These are phyloP conservation scores for Colletotrichum agaves DNA, from an alignment of 2,329 filamentous ascomycete genomes.

Conservation along the genomic window DNA sequence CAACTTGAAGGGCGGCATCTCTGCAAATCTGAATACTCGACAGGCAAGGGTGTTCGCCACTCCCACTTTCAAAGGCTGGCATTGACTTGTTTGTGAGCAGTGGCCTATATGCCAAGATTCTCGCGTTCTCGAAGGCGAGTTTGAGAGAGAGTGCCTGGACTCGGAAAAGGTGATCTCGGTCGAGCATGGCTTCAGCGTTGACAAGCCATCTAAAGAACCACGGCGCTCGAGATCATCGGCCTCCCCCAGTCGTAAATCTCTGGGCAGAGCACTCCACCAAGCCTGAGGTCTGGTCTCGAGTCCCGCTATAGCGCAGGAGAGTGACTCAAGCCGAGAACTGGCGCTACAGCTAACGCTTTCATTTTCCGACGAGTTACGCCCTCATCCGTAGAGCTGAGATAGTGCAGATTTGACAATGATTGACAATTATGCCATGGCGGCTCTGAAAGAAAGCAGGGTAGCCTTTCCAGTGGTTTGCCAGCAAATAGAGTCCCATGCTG, in stretches of 20 bases:
- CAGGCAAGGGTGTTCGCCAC: not conserved
- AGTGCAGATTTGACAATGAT: constrained; percentile 1
- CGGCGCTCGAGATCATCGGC: not conserved
- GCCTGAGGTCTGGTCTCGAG: constrained; percentile 6
- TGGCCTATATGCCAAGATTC: constrained; percentile 45
- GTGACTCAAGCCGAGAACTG: not conserved
- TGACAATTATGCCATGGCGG: constrained; percentile 32
- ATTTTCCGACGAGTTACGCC: not conserved
- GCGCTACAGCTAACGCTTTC: not conserved
- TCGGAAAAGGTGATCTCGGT: constrained; percentile 40
- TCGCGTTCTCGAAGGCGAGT: constrained; percentile 48
- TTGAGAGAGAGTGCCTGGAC: constrained; percentile 47
- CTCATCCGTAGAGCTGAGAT: constrained; percentile 38
- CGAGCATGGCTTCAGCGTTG: not conserved
- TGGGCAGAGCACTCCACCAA: not conserved
- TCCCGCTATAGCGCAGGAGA: constrained; percentile 34
- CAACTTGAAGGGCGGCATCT: constrained; percentile 41
- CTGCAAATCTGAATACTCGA: constrained; percentile 34
- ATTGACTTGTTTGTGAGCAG: constrained; percentile 40
- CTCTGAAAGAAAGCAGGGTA: constrained; percentile 40
- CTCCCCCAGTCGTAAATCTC: not conserved
- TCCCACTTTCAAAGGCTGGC: not conserved
- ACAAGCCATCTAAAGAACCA: not conserved
- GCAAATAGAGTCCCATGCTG: constrained; percentile 29
- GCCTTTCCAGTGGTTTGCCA: not conserved